Conservation (phyloP, 108 stramenopile species). For the Nannochloropsis gaditana region DNA sequence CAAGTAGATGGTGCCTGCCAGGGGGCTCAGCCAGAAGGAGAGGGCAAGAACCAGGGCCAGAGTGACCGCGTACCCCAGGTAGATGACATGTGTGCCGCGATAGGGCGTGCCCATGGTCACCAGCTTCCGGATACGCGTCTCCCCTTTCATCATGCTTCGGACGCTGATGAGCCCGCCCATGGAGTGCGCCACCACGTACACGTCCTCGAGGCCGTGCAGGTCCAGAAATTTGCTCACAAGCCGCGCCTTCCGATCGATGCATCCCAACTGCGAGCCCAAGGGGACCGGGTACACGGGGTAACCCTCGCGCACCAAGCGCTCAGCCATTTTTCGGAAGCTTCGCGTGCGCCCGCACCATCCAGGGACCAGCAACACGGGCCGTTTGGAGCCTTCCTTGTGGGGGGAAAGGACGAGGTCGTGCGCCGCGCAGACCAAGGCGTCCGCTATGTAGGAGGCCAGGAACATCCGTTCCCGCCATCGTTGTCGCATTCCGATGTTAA, state of each 20-base stretch:
- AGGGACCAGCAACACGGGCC: background rate
- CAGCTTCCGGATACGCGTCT: background rate
- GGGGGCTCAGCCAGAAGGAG: conserved; percentile 3
- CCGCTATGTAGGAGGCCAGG: background rate
- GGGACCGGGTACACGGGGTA: background rate
- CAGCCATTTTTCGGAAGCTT: background rate
- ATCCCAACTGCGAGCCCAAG: background rate
- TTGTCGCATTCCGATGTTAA: background rate
- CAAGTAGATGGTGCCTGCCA: conserved; percentile 1
- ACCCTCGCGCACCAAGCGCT: background rate
- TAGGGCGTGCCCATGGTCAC: background rate
- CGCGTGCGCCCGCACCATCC: background rate
- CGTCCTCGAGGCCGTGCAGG: background rate
- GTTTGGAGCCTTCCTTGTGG: background rate
- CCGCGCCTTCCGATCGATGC: conserved; percentile 4
- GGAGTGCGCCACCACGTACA: conserved; percentile 19
- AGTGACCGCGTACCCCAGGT: conserved; percentile 4
- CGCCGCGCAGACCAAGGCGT: background rate
- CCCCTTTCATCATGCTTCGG: conserved; percentile 17
- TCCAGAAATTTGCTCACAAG: background rate
- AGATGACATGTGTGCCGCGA: background rate
- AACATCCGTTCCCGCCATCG: conserved; percentile 11
- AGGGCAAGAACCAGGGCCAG: background rate
- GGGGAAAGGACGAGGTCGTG: background rate
- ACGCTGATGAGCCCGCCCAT: background rate